A percentile compares a stretch with the other conserved stretches of the same genome.
These are phyloP conservation scores for Elongisporangium prolatum DNA, from an alignment of 352 stramenopile species.

Conservation along the genomic window DNA sequence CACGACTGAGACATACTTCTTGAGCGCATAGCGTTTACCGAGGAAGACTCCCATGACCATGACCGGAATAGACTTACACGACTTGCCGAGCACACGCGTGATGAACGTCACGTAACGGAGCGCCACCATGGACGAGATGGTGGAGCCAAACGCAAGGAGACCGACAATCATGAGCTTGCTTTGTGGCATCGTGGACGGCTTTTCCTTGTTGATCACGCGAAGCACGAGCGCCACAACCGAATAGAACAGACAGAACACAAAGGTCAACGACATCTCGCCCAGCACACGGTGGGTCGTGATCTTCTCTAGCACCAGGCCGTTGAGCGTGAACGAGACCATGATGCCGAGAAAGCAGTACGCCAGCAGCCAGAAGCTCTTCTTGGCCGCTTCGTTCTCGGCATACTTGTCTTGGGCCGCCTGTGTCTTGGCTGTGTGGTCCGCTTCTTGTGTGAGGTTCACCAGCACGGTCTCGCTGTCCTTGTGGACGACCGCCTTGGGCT, in stretches of 20 bases:
- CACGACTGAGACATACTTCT: slow-evolving; percentile 81
- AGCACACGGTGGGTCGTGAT: slow-evolving; percentile 81
- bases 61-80: slow-evolving; percentile 84
- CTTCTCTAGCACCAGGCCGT: slow-evolving; percentile 79
- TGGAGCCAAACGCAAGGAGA: slow-evolving; percentile 69
- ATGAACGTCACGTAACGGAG: slow-evolving; percentile 86
- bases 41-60: slow-evolving; percentile 77
- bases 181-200: slow-evolving; percentile 67
- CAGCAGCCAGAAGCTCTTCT: slow-evolving; percentile 56
- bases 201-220: slow-evolving; percentile 53
- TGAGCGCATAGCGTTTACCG: slow-evolving; percentile 71
- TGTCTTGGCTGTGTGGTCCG: slow-evolving; percentile 5
- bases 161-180: slow-evolving; percentile 60
- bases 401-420: slow-evolving; percentile 2
- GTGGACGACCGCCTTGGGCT: slow-evolving; percentile 15
- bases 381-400: slow-evolving; percentile 9
- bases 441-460: slow-evolving; percentile 5
- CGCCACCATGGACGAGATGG: slow-evolving; percentile 78
- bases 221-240: slow-evolving; percentile 59
- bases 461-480: slow-evolving; percentile 15
- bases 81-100: slow-evolving; percentile 83
- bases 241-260: slow-evolving; percentile 80
- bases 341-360: slow-evolving; percentile 78
- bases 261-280: slow-evolving; percentile 80
- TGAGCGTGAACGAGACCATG: slow-evolving; percentile 82